Evolutionary conservation across 1,139 yeast species (phyloP).

Genomic region (Kurtzmaniella quercitrusa): DNA sequence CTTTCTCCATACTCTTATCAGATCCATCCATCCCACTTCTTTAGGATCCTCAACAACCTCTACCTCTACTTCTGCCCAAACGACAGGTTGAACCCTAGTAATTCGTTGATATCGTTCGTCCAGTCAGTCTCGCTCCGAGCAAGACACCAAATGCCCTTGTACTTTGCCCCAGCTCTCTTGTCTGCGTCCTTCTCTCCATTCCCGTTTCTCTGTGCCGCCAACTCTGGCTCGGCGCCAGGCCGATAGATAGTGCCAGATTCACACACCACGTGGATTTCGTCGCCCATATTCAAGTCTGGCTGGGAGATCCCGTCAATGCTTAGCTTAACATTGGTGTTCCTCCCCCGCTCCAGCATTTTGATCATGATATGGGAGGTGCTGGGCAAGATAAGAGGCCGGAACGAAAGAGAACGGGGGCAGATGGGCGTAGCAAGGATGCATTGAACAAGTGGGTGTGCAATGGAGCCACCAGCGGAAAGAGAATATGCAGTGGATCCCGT

Average conservation of each 20-base stretch:
- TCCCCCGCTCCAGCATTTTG: slow-evolving; percentile 50
- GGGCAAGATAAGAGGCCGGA: slow-evolving; percentile 82
- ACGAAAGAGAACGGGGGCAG: slow-evolving; percentile 83
- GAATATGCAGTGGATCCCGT: slow-evolving; percentile 96
- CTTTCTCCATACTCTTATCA: no score
- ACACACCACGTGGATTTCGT: slow-evolving; percentile 66
- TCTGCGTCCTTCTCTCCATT: slow-evolving; percentile 4
- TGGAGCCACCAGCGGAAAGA: slow-evolving; percentile 85
- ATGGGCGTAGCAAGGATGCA: slow-evolving; percentile 83
- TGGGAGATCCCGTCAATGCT: slow-evolving; percentile 81
- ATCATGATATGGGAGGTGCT: slow-evolving; percentile 65
- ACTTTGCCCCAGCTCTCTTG: slow-evolving; percentile 2
- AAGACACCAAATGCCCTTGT: slow-evolving; percentile 79
- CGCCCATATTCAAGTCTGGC: slow-evolving; percentile 65
- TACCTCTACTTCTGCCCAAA: slow-evolving; percentile 41
- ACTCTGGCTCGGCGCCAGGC: slow-evolving; percentile 23
- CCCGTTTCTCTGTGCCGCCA: neutral
- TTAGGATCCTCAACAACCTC: no score
- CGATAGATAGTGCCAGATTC: slow-evolving; percentile 54
- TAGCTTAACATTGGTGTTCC: slow-evolving; percentile 46
- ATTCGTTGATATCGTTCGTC: slow-evolving; percentile 83
- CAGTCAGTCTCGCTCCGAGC: slow-evolving; percentile 82
- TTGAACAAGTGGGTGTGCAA: slow-evolving; percentile 84
- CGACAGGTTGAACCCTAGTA: slow-evolving; percentile 82
- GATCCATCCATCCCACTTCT: no score